phyloP scores from a whole-genome alignment of 2,329 filamentous ascomycete species.

The Paecilomyces formosus region DNA sequence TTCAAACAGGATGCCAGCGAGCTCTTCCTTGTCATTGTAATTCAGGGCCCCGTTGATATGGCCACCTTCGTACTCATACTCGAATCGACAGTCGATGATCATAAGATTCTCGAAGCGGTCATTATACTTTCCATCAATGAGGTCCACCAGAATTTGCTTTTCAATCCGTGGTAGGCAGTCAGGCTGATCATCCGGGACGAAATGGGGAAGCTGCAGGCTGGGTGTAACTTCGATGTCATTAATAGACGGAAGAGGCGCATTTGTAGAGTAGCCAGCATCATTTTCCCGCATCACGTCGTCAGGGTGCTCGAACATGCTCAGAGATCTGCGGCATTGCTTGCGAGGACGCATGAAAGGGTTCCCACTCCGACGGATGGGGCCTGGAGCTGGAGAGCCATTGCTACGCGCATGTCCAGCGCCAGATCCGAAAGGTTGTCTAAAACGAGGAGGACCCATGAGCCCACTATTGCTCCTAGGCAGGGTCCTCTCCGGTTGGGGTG shows the following conservation, averaged over 20 bases:
- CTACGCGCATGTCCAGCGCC: constrained; percentile 46
- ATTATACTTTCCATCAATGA: constrained; percentile 78
- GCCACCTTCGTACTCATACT: constrained; percentile 96
- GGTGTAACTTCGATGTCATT: constrained; percentile 76
- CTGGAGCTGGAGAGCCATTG: constrained; percentile 67
- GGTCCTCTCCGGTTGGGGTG: constrained; percentile 61
- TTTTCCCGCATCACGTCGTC: constrained; percentile 80
- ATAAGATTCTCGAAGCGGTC: constrained; percentile 71
- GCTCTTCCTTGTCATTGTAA: constrained; percentile 89
- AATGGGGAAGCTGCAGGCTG: constrained; percentile 72
- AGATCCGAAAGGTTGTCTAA: constrained; percentile 56
- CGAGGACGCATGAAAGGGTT: constrained; percentile 68
- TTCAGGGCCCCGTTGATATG: constrained; percentile 93
- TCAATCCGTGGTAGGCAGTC: constrained; percentile 86
- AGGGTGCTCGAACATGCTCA: constrained; percentile 97
- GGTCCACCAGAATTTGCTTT: constrained; percentile 71
- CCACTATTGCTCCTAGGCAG: constrained; percentile 54
- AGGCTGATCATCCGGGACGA: constrained; percentile 67
- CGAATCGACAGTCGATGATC: constrained; percentile 93
- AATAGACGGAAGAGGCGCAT: constrained; percentile 60
- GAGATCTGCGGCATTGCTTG: constrained; percentile 81
- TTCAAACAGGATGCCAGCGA: constrained; percentile 72
- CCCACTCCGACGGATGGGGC: constrained; percentile 63
- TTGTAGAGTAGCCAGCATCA: constrained; percentile 49
- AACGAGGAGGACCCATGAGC: constrained; percentile 51